phyloP scores from a whole-genome alignment of 306 rosid genomes.

The Urtica urens region DNA sequence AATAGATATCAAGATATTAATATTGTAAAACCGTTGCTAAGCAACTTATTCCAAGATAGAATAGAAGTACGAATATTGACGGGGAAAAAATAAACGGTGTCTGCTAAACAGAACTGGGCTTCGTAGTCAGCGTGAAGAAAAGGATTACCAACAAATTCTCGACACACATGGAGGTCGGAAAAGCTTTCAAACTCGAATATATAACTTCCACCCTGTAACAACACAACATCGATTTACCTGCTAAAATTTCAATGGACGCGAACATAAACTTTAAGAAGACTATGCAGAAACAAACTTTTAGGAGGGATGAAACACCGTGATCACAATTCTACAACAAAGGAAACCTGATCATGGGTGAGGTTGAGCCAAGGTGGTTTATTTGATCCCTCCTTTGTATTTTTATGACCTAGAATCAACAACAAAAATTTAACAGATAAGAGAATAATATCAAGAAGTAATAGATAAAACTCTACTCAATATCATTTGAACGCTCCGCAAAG shows the following conservation, averaged over 20 bases:
- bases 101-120: no score
- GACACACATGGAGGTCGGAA: constrained; percentile 69
- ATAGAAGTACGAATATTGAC: no score
- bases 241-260: background rate
- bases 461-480: background rate
- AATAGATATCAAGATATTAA: no score
- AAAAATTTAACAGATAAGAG: background rate
- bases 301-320: background rate
- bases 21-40: no score
- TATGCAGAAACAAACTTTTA: background rate
- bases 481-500: background rate
- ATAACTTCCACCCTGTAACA: constrained; percentile 63
- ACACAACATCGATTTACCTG: constrained; percentile 3
- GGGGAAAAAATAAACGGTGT: no score
- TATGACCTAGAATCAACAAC: constrained; percentile 48
- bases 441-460: background rate
- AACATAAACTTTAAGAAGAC: background rate
- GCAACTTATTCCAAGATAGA: no score
- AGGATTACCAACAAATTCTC: constrained; percentile 78
- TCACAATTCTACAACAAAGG: background rate
- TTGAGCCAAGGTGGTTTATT: constrained; percentile 85
- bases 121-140: no score
- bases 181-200: constrained; percentile 76
- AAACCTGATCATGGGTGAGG: constrained; percentile 58
- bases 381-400: constrained; percentile 79